A percentile compares a stretch with the other conserved stretches of the same genome.
phyloP scores from a whole-genome alignment of 805 yeast species.

The Yarrowia sp. region DNA sequence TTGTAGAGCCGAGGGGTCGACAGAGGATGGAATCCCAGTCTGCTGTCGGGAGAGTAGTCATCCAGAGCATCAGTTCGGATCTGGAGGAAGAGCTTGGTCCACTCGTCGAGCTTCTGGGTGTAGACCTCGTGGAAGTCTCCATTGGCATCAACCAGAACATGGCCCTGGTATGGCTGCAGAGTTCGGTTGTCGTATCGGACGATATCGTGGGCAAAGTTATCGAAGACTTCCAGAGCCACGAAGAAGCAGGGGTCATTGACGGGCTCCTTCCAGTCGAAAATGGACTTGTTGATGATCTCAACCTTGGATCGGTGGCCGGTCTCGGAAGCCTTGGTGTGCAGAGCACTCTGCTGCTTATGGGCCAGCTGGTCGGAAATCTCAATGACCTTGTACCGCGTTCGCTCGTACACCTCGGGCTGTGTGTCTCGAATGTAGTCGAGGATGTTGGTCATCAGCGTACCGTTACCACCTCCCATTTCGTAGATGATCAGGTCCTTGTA shows the following conservation, averaged over 20 bases:
- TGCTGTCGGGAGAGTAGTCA: slow-evolving; percentile 34
- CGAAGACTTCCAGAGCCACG: slow-evolving; percentile 78
- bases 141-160: slow-evolving; percentile 65
- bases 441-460: slow-evolving; percentile 76
- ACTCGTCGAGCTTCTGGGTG: slow-evolving; percentile 57
- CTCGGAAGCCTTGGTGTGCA: slow-evolving; percentile 39
- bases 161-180: slow-evolving; percentile 70
- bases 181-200: slow-evolving; percentile 69
- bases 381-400: slow-evolving; percentile 66
- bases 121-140: slow-evolving; percentile 77
- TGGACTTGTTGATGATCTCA: slow-evolving; percentile 67
- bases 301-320: slow-evolving; percentile 56
- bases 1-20: slow-evolving; percentile 49
- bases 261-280: slow-evolving; percentile 64
- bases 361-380: slow-evolving; percentile 69
- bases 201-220: slow-evolving; percentile 79
- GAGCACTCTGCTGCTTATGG: slow-evolving; percentile 47
- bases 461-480: slow-evolving; percentile 90
- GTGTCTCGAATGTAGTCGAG: slow-evolving; percentile 58
- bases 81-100: slow-evolving; percentile 49
- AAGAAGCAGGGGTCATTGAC: slow-evolving; percentile 70
- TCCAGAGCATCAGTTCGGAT: slow-evolving; percentile 45
- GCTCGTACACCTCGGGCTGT: slow-evolving; percentile 70
- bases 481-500: slow-evolving; percentile 70
- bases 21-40: slow-evolving; percentile 57